Percentiles rank a stretch among this genome's conserved stretches.
Conservation (phyloP, 2,329 filamentous ascomycete genomes). For the Cercospora sesami region DNA sequence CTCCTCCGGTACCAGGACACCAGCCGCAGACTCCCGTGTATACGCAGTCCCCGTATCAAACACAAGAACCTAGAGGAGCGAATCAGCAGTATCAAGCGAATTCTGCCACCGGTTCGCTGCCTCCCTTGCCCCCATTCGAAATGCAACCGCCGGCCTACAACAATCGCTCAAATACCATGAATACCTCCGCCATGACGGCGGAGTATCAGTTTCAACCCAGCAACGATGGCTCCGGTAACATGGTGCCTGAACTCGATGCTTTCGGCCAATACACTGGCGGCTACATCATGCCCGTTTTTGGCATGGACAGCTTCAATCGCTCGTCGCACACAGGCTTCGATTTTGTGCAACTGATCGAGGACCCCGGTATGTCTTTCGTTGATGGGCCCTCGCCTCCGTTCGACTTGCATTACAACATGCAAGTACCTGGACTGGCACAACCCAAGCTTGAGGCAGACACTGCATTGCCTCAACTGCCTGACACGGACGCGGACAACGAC, state of each 20-base stretch:
- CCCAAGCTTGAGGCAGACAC: slow-evolving; percentile 33
- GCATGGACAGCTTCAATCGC: slow-evolving; percentile 74
- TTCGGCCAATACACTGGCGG: slow-evolving; percentile 54
- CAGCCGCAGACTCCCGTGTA: slow-evolving; percentile 24
- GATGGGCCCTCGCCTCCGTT: slow-evolving; percentile 30
- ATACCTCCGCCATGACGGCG: slow-evolving; percentile 27
- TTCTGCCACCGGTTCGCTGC: slow-evolving; percentile 24
- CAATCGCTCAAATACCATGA: slow-evolving; percentile 25
- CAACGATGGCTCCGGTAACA: slow-evolving; percentile 28
- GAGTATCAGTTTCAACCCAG: slow-evolving; percentile 28
- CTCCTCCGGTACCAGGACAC: slow-evolving; percentile 30
- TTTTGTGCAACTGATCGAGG: slow-evolving; percentile 27
- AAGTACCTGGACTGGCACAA: slow-evolving; percentile 24
- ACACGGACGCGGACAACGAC: slow-evolving; percentile 9
- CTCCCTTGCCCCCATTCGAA: slow-evolving; percentile 33
- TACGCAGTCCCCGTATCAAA: slow-evolving; percentile 27
- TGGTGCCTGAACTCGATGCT: slow-evolving; percentile 37
- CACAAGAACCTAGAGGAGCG: slow-evolving; percentile 18
- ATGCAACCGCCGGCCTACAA: slow-evolving; percentile 21
- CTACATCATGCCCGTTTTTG: slow-evolving; percentile 77
- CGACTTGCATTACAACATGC: slow-evolving; percentile 26
- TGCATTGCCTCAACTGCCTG: slow-evolving; percentile 3
- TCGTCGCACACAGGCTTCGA: slow-evolving; percentile 57
- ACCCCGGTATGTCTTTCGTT: background rate
- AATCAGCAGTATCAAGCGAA: slow-evolving; percentile 27